Percentiles rank a stretch among this genome's conserved stretches.
These are phyloP conservation scores for Jacaranda copaia DNA, from an alignment of 257 asterid genomes.

Conservation along the genomic window DNA sequence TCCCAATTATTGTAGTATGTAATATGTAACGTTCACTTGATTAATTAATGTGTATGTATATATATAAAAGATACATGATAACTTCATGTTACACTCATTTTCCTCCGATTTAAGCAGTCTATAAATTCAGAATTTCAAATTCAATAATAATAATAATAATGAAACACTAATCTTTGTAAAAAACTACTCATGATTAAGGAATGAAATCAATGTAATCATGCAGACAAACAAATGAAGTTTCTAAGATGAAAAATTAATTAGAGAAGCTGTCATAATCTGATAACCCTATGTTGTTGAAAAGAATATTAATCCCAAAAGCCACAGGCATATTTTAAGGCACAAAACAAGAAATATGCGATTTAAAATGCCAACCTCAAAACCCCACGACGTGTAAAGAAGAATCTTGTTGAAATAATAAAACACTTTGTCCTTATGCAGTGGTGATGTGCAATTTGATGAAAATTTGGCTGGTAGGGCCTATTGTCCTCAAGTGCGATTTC, in stretches of 20 bases:
- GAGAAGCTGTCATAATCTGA: background rate
- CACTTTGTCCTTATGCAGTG: background rate
- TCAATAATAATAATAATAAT: no score
- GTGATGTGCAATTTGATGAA: conserved; percentile 7
- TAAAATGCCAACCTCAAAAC: conserved; percentile 32
- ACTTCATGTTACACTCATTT: no score
- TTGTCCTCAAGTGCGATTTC: conserved; percentile 22
- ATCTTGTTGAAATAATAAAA: background rate
- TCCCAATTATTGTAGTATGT: no score
- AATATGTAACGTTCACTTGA: no score
- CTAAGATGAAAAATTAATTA: background rate
- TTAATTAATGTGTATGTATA: no score
- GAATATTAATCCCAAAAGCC: background rate
- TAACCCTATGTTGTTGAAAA: conserved; percentile 6
- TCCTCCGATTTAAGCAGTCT: no score
- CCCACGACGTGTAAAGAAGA: conserved; percentile 26
- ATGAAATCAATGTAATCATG: background rate
- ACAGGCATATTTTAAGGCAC: background rate
- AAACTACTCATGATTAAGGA: background rate
- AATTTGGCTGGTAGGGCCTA: background rate
- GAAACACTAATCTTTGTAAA: no score
- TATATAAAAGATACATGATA: no score
- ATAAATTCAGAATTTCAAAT: no score
- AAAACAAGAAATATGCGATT: conserved; percentile 1
- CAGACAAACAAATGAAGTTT: background rate